A percentile compares a stretch with the other conserved stretches of the same genome.
Conservation (phyloP, 202 grass and related monocot species). For the Setaria italica region DNA sequence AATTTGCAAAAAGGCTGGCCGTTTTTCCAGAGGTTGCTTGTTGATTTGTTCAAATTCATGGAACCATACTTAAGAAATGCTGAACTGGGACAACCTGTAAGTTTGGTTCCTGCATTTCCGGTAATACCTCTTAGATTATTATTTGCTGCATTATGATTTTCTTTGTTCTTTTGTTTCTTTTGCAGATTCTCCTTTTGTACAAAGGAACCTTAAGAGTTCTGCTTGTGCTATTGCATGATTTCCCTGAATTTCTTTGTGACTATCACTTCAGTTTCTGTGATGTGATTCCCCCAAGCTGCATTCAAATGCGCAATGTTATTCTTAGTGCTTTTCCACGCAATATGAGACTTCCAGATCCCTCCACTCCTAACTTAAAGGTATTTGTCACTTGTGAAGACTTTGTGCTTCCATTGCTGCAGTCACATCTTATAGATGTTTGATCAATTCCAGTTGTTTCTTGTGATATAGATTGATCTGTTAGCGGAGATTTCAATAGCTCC, state of each 20-base stretch:
- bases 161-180: conserved; percentile 25
- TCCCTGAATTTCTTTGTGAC: conserved; percentile 98
- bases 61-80: conserved; percentile 95
- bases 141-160: conserved; percentile 30
- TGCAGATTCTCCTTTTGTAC: conserved; percentile 84
- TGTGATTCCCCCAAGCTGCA: conserved; percentile 92
- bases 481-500: conserved; percentile 84
- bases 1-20: conserved; percentile 94
- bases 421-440: conserved; percentile 17
- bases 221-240: conserved; percentile 95
- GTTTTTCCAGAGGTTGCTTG: conserved; percentile 87
- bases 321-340: conserved; percentile 96
- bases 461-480: conserved; percentile 89
- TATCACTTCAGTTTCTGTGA: conserved; percentile 99
- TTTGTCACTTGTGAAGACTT: conserved; percentile 16
- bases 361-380: conserved; percentile 97
- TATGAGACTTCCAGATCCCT: conserved; percentile 98
- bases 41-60: conserved; percentile 98
- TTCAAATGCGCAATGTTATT: conserved; percentile 99
- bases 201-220: conserved; percentile 92
- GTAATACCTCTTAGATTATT: conserved; percentile 22
- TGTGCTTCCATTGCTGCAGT: neutral
- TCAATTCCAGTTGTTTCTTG: conserved; percentile 31
- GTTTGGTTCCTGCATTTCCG: conserved; percentile 47
- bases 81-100: conserved; percentile 79